Evolutionary conservation across 106 monocot species (phyloP).

Genomic region (Dendrobium huoshanense): DNA sequence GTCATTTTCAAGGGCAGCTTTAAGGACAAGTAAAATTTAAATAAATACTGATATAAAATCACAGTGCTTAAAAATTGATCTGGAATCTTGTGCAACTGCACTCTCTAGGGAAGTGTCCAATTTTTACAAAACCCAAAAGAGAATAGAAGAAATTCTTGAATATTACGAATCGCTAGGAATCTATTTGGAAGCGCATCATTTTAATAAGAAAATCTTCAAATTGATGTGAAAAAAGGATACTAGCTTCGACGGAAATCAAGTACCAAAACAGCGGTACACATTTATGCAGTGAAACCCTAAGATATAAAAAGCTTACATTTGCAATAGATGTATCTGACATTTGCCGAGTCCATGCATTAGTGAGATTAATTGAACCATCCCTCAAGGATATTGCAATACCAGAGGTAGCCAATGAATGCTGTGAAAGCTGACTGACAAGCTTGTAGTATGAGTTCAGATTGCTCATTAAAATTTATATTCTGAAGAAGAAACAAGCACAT

Average conservation of each 20-base stretch:
- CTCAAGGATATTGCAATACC: slow-evolving; percentile 62
- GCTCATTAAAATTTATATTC: slow-evolving; percentile 8
- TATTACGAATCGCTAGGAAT: neutral
- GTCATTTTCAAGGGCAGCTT: neutral
- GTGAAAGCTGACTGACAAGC: slow-evolving; percentile 69
- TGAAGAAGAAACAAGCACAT: slow-evolving; percentile 9
- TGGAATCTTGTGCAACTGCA: neutral
- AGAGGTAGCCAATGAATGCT: slow-evolving; percentile 81
- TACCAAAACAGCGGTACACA: neutral
- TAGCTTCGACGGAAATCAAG: neutral
- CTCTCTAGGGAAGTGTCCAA: neutral
- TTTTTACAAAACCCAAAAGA: neutral
- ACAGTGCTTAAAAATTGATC: neutral
- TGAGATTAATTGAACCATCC: slow-evolving; percentile 85
- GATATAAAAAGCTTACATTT: slow-evolving; percentile 50
- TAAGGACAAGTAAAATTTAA: neutral
- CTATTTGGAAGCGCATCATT: neutral
- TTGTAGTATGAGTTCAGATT: slow-evolving; percentile 15
- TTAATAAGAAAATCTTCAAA: neutral
- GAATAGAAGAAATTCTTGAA: neutral
- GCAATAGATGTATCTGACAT: slow-evolving; percentile 69
- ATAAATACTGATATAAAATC: neutral
- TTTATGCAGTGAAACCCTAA: neutral
- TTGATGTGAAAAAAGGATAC: neutral
- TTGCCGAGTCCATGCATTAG: slow-evolving; percentile 93